Percentiles rank a stretch among this genome's conserved stretches.
Conservation (phyloP, 805 yeast species). For the Cephaloascus fragrans region DNA sequence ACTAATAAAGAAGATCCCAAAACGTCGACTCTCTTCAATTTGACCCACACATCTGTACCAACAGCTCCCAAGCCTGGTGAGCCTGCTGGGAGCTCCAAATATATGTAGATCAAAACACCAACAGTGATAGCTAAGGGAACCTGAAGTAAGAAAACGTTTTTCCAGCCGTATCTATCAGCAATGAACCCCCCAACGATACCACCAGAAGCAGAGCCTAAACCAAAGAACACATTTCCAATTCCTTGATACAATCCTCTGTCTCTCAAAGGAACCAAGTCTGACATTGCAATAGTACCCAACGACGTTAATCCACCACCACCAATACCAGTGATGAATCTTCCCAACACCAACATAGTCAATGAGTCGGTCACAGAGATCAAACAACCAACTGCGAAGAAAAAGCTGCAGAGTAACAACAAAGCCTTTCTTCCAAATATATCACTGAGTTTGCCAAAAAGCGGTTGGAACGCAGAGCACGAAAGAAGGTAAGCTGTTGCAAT, state of each 20-base stretch:
- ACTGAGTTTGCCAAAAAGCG: constrained; percentile 59
- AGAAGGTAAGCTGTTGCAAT: constrained; percentile 63
- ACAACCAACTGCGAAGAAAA: constrained; percentile 46
- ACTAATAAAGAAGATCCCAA: constrained; percentile 57
- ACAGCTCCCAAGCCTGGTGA: constrained; percentile 46
- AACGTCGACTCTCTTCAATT: constrained; percentile 54
- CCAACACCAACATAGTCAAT: constrained; percentile 31
- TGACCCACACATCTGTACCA: constrained; percentile 33
- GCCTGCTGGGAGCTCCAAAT: constrained; percentile 39
- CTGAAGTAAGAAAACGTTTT: constrained; percentile 27
- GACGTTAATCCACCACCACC: constrained; percentile 90
- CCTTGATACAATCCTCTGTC: constrained; percentile 82
- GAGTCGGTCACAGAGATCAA: constrained; percentile 46
- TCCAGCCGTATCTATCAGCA: constrained; percentile 47
- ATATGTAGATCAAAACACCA: constrained; percentile 23
- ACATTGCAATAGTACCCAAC: constrained; percentile 62
- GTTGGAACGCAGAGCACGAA: constrained; percentile 66
- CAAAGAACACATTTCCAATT: constrained; percentile 64
- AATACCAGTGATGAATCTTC: constrained; percentile 68
- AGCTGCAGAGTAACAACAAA: constrained; percentile 39
- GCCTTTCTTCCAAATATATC: constrained; percentile 64
- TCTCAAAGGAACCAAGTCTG: constrained; percentile 69
- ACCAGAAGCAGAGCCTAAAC: constrained; percentile 50
- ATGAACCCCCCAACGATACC: constrained; percentile 43
- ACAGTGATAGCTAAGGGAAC: constrained; percentile 33